These are phyloP conservation scores for Cercospora janseana DNA, from an alignment of 2,329 filamentous ascomycete genomes.

Conservation along the genomic window DNA sequence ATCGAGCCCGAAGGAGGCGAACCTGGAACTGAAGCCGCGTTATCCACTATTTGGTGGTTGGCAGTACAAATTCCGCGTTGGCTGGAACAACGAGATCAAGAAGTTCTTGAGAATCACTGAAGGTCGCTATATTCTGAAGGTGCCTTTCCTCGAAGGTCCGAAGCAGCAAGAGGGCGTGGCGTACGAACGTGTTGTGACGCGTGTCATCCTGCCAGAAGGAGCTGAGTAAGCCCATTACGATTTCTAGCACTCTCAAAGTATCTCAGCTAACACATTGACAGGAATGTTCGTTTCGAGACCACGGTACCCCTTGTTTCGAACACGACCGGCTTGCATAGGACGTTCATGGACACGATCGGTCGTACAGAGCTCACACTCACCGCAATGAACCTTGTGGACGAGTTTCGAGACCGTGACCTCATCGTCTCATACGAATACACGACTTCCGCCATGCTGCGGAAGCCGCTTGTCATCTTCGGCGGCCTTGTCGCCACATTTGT, in stretches of 20 bases:
- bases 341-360: constrained; percentile 90
- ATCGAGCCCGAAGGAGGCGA: constrained; percentile 60
- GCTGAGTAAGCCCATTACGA: constrained; percentile 62
- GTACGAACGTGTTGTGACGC: constrained; percentile 76
- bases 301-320: constrained; percentile 67
- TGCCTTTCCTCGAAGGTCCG: constrained; percentile 91
- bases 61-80: constrained; percentile 96
- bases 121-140: constrained; percentile 78
- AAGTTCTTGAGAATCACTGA: constrained; percentile 68
- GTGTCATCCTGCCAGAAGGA: constrained; percentile 86
- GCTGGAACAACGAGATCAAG: constrained; percentile 86
- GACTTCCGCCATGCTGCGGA: constrained; percentile 70
- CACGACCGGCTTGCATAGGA: constrained; percentile 67
- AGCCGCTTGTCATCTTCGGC: constrained; percentile 77
- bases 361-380: constrained; percentile 78
- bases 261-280: constrained; percentile 41
- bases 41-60: constrained; percentile 97
- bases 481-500: constrained; percentile 73
- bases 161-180: constrained; percentile 81
- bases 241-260: background rate
- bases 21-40: constrained; percentile 85
- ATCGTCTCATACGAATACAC: constrained; percentile 88
- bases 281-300: constrained; percentile 76
- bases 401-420: constrained; percentile 78
- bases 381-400: constrained; percentile 84